Percentiles rank a stretch among this genome's conserved stretches.
Conservation (phyloP, 305 asterid genomes). For the Ajuga reptans region DNA sequence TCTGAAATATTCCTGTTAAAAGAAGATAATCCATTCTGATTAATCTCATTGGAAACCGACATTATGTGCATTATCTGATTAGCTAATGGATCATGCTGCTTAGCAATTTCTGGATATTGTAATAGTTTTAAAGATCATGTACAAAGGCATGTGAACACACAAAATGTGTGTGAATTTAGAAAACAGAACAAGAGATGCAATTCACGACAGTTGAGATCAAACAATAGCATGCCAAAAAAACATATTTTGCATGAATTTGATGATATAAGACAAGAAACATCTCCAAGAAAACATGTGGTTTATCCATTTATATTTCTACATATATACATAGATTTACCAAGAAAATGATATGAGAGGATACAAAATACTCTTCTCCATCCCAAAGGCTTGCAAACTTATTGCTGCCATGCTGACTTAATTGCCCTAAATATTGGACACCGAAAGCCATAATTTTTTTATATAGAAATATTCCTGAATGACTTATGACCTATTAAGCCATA, state of each 20-base stretch:
- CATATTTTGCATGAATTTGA: neutral
- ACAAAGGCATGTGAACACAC: neutral
- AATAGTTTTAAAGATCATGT: neutral
- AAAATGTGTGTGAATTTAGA: neutral
- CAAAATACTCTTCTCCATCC: neutral
- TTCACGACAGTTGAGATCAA: neutral
- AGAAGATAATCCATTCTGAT: slow-evolving; percentile 13
- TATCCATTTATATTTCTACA: neutral
- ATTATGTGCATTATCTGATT: neutral
- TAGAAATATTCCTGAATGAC: neutral
- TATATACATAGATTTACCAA: neutral
- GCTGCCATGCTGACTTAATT: neutral
- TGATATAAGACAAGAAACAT: neutral
- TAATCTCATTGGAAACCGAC: neutral
- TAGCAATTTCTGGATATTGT: neutral
- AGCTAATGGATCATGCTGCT: slow-evolving; percentile 2
- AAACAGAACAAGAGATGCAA: neutral
- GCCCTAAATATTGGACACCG: neutral
- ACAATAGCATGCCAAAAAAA: neutral
- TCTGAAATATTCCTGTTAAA: slow-evolving; percentile 71
- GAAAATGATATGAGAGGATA: neutral
- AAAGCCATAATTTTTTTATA: neutral
- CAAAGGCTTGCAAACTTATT: neutral
- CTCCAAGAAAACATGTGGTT: neutral
- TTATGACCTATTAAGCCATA: neutral